Base-by-base conservation (phyloP, 192 early-diverging fungal genomes). In the Coemansia sp. region DNA sequence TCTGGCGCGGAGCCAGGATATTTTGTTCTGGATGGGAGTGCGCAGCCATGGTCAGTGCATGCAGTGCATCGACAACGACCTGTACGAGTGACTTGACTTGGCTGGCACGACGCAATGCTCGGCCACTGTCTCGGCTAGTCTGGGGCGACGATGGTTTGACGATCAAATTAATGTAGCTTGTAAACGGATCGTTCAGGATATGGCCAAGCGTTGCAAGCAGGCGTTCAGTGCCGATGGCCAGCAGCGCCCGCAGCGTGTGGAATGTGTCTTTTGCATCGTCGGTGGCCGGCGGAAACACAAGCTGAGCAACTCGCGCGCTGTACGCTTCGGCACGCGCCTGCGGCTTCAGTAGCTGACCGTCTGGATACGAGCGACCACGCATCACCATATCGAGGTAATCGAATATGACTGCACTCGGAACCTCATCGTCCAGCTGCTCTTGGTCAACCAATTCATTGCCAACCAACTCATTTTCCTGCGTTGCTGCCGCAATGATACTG, bases 61-160 rank as follows among this genome's bases (percentile, higher is more conserved):
- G 65, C n/a, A 75, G 25, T 3, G 78, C 68, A 39, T 80, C 78
- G 10, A 80, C 73, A 6, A 72, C 66, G 9, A 72, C 67, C 62
- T 80, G 78, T 3, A 66, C 37, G 17, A 81, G 45, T 41, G 78
- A 66, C 69, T 81, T 81, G 49, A 81, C 78, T 48, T 71, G 72
- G 54, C 78, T 81, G 21, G 78, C 69, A 15, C 78, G 78, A 15
- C 78, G 69, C 55, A 81, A 19, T 5, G 62, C 66, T 2, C 78
- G 72, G 23, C 75, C 78, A 37, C 72, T 64, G 54, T 47, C 50
- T 15, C 59, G 49, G 11, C 27, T 17, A 2, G 37, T 6, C 4
- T 27, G 14, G 14, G 57, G 17, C 0, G 67, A 56, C 0, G 14
- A 37, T 8, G 73, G 78, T 56, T 71, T 71, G 24, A 81, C 54